phyloP scores from a whole-genome alignment of 176 grass and related monocot genomes.

The Olyra latifolia region DNA sequence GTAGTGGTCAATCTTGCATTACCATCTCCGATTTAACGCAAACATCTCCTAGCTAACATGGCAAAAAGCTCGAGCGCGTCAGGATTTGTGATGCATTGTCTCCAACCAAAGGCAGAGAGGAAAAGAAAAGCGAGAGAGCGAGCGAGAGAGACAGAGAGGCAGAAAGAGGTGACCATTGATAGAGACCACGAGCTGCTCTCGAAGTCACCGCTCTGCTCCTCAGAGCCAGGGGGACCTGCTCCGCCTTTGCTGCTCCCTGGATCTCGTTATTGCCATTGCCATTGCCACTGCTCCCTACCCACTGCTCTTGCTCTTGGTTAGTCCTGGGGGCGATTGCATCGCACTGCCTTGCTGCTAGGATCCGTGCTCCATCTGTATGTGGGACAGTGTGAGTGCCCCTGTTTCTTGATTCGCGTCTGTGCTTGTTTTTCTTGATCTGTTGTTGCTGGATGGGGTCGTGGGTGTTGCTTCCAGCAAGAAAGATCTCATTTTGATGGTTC shows the following conservation, averaged over 20 bases:
- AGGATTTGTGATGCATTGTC: slow-evolving; percentile 24
- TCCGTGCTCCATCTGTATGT: not conserved
- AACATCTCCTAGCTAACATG: not conserved
- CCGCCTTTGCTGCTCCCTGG: slow-evolving; percentile 34
- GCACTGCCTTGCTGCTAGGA: slow-evolving; percentile 14
- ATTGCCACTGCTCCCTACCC: slow-evolving; percentile 34
- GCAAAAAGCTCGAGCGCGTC: slow-evolving; percentile 41
- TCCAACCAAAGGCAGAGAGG: slow-evolving; percentile 38
- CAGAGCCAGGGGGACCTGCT: slow-evolving; percentile 18
- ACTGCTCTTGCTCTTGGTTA: slow-evolving; percentile 26
- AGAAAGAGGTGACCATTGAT: slow-evolving; percentile 44
- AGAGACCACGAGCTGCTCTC: slow-evolving; percentile 63
- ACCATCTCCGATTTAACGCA: not conserved
- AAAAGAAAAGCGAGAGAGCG: not conserved
- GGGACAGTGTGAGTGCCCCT: slow-evolving; percentile 35
- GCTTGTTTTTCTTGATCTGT: slow-evolving; percentile 17
- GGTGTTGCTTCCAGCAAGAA: not conserved
- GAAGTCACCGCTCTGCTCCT: slow-evolving; percentile 48
- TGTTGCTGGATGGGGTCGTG: slow-evolving; percentile 1
- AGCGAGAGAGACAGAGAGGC: not conserved
- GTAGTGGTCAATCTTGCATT: not conserved
- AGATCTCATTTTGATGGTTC: slow-evolving; percentile 25
- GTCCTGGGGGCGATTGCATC: slow-evolving; percentile 13
- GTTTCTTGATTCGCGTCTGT: not conserved
- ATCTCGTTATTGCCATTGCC: slow-evolving; percentile 52